These are phyloP conservation scores for Neoconidiobolus thromboides DNA, from an alignment of 371 early-diverging fungal species.

Conservation along the genomic window DNA sequence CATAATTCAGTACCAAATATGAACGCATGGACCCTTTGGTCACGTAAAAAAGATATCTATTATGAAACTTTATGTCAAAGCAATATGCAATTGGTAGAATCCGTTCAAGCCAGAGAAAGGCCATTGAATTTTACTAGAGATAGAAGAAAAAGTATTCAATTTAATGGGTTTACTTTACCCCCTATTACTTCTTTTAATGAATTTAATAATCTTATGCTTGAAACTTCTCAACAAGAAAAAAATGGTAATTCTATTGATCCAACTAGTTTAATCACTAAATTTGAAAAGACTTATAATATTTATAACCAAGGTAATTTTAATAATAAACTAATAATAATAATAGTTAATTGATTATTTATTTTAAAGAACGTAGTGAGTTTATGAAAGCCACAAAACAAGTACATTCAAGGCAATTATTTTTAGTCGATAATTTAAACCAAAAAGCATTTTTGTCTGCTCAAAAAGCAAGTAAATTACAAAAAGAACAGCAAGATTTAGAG, in stretches of 20 bases:
- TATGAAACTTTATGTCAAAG: constrained; percentile 5
- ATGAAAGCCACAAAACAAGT: background rate
- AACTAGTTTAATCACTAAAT: constrained; percentile 1
- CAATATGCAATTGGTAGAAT: background rate
- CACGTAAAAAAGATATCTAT: constrained; percentile 4
- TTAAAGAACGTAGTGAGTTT: constrained; percentile 1
- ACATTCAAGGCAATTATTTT: background rate
- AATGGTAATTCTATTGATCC: background rate
- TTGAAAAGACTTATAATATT: background rate
- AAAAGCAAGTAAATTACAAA: constrained; percentile 1
- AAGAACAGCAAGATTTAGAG: constrained; percentile 1
- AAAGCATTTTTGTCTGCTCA: background rate
- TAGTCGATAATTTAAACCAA: background rate
- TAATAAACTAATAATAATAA: background rate
- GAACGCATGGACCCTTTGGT: constrained; percentile 7
- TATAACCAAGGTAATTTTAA: constrained; percentile 4
- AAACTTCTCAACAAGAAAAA: background rate
- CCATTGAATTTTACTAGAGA: background rate
- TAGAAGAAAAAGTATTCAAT: constrained; percentile 4
- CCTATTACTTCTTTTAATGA: background rate
- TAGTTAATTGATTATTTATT: background rate
- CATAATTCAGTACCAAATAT: background rate
- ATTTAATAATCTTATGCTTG: background rate
- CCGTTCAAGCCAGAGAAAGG: constrained; percentile 3
- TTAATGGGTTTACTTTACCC: constrained; percentile 4